Evolutionary conservation across 148 eudicot genomes (phyloP).

Genomic region (Diospyros kaki): DNA sequence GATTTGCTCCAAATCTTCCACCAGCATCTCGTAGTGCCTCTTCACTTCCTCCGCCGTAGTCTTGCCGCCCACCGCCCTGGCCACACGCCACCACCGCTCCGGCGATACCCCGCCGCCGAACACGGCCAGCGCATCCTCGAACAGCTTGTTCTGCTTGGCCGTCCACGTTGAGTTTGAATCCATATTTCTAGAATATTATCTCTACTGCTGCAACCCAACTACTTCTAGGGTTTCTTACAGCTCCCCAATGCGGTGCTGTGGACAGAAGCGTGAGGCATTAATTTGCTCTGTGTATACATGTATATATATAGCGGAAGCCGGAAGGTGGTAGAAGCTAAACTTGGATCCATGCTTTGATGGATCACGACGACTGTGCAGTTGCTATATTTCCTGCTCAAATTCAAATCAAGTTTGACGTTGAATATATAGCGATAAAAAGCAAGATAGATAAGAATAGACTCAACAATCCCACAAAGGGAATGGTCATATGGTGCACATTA

Average conservation of each 20-base stretch:
- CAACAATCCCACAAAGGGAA: too few relatives aligned
- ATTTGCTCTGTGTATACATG: not conserved
- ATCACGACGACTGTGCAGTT: too few relatives aligned
- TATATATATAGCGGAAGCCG: too few relatives aligned
- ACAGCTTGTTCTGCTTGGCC: conserved; percentile 15
- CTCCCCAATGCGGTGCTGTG: not conserved
- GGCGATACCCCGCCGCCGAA: conserved; percentile 1
- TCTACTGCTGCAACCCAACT: not conserved
- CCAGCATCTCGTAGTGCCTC: conserved; percentile 18
- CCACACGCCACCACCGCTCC: conserved; percentile 16
- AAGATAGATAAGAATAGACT: too few relatives aligned
- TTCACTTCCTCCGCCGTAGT: conserved; percentile 21
- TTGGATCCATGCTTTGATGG: too few relatives aligned
- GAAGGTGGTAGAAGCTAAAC: too few relatives aligned
- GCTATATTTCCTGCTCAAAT: too few relatives aligned
- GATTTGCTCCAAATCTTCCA: conserved; percentile 14
- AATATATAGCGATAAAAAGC: too few relatives aligned
- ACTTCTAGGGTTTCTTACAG: not conserved
- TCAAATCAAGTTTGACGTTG: too few relatives aligned
- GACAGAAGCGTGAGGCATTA: not conserved
- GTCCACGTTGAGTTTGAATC: conserved; percentile 16
- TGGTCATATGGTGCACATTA: too few relatives aligned
- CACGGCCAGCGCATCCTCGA: conserved; percentile 12
- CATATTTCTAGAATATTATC: not conserved
- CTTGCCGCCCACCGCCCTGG: conserved; percentile 19